Conservation (phyloP, 2,329 filamentous ascomycete species). For the Huntiella moniliformis region DNA sequence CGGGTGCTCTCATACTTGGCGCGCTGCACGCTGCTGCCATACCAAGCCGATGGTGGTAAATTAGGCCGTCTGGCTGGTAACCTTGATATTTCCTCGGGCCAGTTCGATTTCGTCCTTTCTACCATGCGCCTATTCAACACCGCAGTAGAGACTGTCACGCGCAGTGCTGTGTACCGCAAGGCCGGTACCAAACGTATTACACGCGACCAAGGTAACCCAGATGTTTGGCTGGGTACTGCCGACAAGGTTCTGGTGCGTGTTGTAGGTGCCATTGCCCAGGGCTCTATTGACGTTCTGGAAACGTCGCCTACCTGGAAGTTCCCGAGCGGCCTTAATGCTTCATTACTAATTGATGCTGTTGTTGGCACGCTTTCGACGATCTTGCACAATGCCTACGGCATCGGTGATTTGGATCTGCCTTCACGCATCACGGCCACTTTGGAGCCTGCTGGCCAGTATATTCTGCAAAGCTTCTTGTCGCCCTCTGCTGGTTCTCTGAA, state of each 20-base stretch:
- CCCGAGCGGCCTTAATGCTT: conserved; percentile 44
- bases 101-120: conserved; percentile 59
- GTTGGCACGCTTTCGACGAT: conserved; percentile 53
- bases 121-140: conserved; percentile 56
- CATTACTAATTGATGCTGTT: conserved; percentile 48
- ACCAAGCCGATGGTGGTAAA: conserved; percentile 56
- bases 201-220: conserved; percentile 28
- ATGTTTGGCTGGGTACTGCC: conserved; percentile 52
- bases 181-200: conserved; percentile 29
- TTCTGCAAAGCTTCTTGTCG: conserved; percentile 60
- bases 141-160: conserved; percentile 57
- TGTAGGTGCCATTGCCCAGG: conserved; percentile 52
- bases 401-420: conserved; percentile 39
- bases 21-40: conserved; percentile 60
- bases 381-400: conserved; percentile 52
- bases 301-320: conserved; percentile 79
- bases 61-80: conserved; percentile 64
- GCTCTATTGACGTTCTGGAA: conserved; percentile 67
- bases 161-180: conserved; percentile 48
- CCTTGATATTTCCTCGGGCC: conserved; percentile 57
- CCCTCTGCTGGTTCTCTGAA: conserved; percentile 50
- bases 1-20: conserved; percentile 81
- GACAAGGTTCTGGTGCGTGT: conserved; percentile 59
- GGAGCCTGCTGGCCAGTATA: conserved; percentile 51
- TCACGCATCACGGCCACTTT: conserved; percentile 40